Conservation (phyloP, 2,329 filamentous ascomycete species). For the Fonsecaea pedrosoi region DNA sequence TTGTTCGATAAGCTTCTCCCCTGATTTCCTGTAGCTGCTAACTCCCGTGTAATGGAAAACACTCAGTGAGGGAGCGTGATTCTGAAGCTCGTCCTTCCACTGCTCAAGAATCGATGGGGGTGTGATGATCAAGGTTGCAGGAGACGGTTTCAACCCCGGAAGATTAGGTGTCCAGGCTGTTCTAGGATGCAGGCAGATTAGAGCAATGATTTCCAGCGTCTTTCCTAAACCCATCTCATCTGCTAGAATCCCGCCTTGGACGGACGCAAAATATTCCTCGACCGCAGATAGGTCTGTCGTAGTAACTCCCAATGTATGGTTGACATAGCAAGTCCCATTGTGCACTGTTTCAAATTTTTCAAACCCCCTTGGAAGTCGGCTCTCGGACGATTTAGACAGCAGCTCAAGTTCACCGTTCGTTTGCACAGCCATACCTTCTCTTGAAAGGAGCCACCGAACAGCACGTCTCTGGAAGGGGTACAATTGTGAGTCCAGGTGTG, state of each 20-base stretch:
- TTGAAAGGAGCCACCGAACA: slow-evolving; percentile 54
- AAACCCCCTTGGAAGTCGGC: slow-evolving; percentile 50
- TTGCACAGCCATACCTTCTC: slow-evolving; percentile 50
- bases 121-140: slow-evolving; percentile 68
- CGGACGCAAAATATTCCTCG: slow-evolving; percentile 41
- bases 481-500: slow-evolving; percentile 48
- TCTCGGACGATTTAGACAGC: slow-evolving; percentile 12
- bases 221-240: slow-evolving; percentile 61
- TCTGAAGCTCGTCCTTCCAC: slow-evolving; percentile 66
- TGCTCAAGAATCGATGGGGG: slow-evolving; percentile 67
- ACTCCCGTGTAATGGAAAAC: slow-evolving; percentile 65
- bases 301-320: slow-evolving; percentile 51
- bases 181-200: slow-evolving; percentile 53
- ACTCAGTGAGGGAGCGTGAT: slow-evolving; percentile 63
- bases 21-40: slow-evolving; percentile 43
- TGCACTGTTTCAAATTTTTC: slow-evolving; percentile 46
- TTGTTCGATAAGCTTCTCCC: slow-evolving; percentile 53
- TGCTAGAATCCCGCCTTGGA: slow-evolving; percentile 56
- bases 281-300: slow-evolving; percentile 47
- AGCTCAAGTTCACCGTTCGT: slow-evolving; percentile 44
- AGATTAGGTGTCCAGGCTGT: slow-evolving; percentile 22
- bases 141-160: slow-evolving; percentile 49
- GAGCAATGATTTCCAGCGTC: slow-evolving; percentile 56
- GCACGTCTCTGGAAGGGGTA: slow-evolving; percentile 58
- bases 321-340: slow-evolving; percentile 50